Conservation (phyloP, 441 rosid genomes). For the Adansonia madagascariensis region DNA sequence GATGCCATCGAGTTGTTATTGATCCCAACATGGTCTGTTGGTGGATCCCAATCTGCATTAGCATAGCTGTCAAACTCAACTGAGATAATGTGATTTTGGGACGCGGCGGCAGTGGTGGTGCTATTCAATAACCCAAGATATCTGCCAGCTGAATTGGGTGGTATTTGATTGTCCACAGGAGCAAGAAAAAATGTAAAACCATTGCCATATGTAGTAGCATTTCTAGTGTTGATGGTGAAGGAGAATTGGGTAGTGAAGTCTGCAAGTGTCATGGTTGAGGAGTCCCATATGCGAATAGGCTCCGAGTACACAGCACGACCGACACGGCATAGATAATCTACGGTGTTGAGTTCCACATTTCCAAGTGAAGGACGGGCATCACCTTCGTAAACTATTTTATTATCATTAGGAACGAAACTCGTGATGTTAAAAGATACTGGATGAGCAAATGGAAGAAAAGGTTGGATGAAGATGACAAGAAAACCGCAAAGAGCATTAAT, state of each 20-base stretch:
- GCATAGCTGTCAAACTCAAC: conserved; percentile 47
- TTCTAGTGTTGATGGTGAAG: conserved; percentile 38
- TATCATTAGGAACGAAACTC: not conserved
- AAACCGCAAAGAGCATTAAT: not conserved
- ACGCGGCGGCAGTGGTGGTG: conserved; percentile 11
- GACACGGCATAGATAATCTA: not conserved
- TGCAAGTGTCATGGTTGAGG: conserved; percentile 31
- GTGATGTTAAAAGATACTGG: conserved; percentile 1
- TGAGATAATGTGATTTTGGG: conserved; percentile 34
- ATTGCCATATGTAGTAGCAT: conserved; percentile 21
- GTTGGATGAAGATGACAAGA: not conserved
- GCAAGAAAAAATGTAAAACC: conserved; percentile 60
- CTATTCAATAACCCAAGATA: conserved; percentile 14
- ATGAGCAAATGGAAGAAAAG: conserved; percentile 4
- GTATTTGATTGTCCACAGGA: conserved; percentile 39
- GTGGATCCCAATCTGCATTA: conserved; percentile 7
- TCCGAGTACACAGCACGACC: conserved; percentile 40
- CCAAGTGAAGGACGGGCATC: not conserved
- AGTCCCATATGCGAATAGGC: conserved; percentile 51
- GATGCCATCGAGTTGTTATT: conserved; percentile 48
- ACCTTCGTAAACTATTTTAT: conserved; percentile 1
- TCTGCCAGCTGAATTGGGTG: conserved; percentile 44
- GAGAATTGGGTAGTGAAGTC: conserved; percentile 49
- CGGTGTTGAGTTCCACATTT: conserved; percentile 1
- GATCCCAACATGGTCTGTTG: conserved; percentile 43